phyloP scores from a whole-genome alignment of 2,329 filamentous ascomycete species.

The Delphinella strobiligena region DNA sequence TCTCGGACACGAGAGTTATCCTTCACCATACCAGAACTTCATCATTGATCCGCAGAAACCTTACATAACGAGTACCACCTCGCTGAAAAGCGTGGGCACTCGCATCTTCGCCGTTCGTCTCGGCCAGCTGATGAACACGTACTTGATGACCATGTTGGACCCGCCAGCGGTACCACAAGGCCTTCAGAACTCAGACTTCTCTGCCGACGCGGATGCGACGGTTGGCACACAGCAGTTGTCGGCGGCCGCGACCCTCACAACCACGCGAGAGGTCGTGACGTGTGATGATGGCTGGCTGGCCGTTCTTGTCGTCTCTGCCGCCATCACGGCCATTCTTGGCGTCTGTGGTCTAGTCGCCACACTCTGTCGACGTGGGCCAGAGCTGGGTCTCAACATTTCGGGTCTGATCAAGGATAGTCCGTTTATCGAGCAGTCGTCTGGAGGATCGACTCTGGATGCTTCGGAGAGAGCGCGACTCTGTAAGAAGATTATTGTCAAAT shows the following conservation, averaged over 20 bases:
- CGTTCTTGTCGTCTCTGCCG: neutral
- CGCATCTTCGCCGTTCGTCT: neutral
- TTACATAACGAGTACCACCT: too few species aligned
- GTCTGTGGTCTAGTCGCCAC: neutral
- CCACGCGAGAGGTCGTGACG: neutral
- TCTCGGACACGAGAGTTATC: too few species aligned
- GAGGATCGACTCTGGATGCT: neutral
- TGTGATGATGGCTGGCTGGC: neutral
- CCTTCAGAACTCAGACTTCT: neutral
- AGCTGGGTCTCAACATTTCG: neutral
- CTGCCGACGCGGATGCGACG: neutral
- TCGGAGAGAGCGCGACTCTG: neutral
- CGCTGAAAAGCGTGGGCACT: too few species aligned
- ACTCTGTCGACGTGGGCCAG: neutral
- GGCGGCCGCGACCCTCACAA: neutral
- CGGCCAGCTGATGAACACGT: neutral
- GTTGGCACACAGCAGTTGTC: too few species aligned
- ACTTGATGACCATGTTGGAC: neutral
- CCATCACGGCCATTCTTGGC: neutral
- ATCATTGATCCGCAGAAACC: too few species aligned
- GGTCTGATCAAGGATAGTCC: constrained; percentile 1
- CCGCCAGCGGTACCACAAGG: neutral
- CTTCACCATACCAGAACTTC: too few species aligned
- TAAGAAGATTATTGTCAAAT: neutral
- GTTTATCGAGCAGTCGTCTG: neutral